Conservation (phyloP, 495 filamentous ascomycete species). For the Aspergillus sclerotiicarbonarius region DNA sequence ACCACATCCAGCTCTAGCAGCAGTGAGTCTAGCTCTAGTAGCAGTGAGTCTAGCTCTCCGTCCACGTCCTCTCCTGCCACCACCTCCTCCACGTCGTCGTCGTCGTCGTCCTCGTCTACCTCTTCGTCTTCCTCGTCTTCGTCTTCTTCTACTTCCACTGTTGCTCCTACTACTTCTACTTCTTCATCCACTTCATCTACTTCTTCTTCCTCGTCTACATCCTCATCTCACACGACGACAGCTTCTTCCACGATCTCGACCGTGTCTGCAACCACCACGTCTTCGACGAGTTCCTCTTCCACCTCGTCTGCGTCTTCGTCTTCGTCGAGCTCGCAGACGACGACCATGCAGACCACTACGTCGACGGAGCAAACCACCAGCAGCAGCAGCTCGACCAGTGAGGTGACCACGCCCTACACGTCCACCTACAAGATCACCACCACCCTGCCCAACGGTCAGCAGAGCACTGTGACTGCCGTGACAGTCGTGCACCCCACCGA, state of each 20-base stretch:
- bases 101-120: constrained; percentile 11
- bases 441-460: constrained; percentile 70
- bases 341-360: constrained; percentile 37
- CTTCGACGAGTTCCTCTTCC: constrained; percentile 8
- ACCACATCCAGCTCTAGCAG: constrained; percentile 9
- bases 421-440: constrained; percentile 43
- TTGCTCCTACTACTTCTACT: constrained; percentile 6
- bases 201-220: constrained; percentile 3
- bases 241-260: constrained; percentile 35
- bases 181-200: not conserved
- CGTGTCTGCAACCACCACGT: constrained; percentile 22
- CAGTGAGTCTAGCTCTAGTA: constrained; percentile 8
- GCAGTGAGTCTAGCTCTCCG: constrained; percentile 7
- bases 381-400: constrained; percentile 30
- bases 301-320: constrained; percentile 31
- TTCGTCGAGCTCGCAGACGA: constrained; percentile 28
- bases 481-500: constrained; percentile 41
- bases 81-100: constrained; percentile 12
- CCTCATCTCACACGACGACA: constrained; percentile 11
- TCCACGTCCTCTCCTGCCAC: constrained; percentile 9
- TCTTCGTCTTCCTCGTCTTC: constrained; percentile 8
- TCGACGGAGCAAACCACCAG: constrained; percentile 28
- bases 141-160: constrained; percentile 3
- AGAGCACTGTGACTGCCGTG: constrained; percentile 47
- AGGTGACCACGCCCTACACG: constrained; percentile 26